These are phyloP conservation scores for Noccaea bulbosa DNA, from an alignment of 345 rosid species.

Conservation along the genomic window DNA sequence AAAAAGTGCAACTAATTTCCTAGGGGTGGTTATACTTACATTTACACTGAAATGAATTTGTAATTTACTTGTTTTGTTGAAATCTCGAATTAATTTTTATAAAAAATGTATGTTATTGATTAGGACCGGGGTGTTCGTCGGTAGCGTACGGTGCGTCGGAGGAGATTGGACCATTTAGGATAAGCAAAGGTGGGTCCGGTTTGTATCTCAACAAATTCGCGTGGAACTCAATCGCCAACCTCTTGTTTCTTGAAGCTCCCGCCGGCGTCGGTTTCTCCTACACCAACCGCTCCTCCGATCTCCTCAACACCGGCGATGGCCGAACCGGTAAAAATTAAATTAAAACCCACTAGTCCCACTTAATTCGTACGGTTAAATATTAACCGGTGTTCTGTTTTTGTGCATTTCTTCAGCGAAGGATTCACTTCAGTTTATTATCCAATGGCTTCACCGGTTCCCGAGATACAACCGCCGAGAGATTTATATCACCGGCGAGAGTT, in stretches of 20 bases:
- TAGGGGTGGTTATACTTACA: neutral
- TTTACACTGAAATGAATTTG: neutral
- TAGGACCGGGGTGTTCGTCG: constrained; percentile 99
- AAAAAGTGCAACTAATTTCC: neutral
- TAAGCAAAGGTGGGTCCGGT: constrained; percentile 81
- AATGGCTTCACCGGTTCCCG: constrained; percentile 85
- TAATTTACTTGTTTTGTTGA: neutral
- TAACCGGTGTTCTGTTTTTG: constrained; percentile 4
- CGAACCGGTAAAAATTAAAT: constrained; percentile 65
- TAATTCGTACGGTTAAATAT: neutral
- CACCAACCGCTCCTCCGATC: constrained; percentile 81
- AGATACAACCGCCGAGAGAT: constrained; percentile 75
- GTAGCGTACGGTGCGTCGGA: constrained; percentile 99
- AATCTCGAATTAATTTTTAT: neutral
- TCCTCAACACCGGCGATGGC: constrained; percentile 73
- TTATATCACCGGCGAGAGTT: constrained; percentile 90
- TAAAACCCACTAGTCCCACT: neutral
- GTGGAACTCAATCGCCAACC: constrained; percentile 87
- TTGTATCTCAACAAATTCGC: constrained; percentile 82
- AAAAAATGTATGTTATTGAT: neutral
- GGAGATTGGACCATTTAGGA: constrained; percentile 95
- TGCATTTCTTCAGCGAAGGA: constrained; percentile 66
- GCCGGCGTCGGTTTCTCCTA: constrained; percentile 99
- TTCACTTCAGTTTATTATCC: constrained; percentile 71
- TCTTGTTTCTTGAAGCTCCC: constrained; percentile 93